phyloP scores from a whole-genome alignment of 768 basidiomycete genomes.

The Gymnopilus dilepis region DNA sequence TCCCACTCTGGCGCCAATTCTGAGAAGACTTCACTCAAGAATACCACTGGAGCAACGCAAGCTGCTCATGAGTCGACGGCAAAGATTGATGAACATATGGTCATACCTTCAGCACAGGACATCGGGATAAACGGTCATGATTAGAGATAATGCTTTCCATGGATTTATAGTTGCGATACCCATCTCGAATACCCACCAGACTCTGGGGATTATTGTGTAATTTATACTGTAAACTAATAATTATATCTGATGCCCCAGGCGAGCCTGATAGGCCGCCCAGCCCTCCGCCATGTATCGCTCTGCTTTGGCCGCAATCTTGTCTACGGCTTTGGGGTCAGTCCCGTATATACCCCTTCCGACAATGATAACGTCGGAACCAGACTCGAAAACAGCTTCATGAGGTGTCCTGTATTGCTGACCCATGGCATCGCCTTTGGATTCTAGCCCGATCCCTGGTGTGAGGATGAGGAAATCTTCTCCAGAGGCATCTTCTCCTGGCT shows the following conservation, averaged over 20 bases:
- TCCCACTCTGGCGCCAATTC: constrained; percentile 53
- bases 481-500: constrained; percentile 32
- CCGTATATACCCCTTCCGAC: constrained; percentile 96
- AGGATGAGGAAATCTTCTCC: constrained; percentile 88
- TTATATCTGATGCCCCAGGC: constrained; percentile 35
- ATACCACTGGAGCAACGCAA: constrained; percentile 12
- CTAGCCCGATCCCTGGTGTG: constrained; percentile 92
- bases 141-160: not conserved
- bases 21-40: constrained; percentile 16
- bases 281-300: constrained; percentile 84
- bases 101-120: constrained; percentile 34
- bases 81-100: constrained; percentile 47
- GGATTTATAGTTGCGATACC: constrained; percentile 5
- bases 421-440: constrained; percentile 78
- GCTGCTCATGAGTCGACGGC: constrained; percentile 28
- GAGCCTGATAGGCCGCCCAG: constrained; percentile 87
- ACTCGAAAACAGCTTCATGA: constrained; percentile 74
- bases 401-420: constrained; percentile 97
- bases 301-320: constrained; percentile 66
- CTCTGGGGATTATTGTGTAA: constrained; percentile 4
- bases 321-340: constrained; percentile 48
- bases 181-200: not conserved
- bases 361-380: constrained; percentile 95
- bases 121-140: constrained; percentile 15
- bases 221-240: constrained; percentile 3